Conservation (phyloP, 257 asterid genomes). For the Salvia rosmarinus region DNA sequence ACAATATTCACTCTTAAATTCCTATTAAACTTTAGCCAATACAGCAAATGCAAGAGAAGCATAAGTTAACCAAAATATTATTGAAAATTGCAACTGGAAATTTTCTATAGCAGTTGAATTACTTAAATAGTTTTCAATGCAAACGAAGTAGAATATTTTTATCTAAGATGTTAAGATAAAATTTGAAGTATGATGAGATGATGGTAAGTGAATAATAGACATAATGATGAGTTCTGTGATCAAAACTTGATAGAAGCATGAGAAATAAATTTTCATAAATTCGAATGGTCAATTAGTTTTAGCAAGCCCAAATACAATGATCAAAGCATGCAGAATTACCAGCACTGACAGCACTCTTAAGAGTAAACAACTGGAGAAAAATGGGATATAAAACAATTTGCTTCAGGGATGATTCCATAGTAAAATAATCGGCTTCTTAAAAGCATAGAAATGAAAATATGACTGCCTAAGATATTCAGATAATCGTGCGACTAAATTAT, state of each 20-base stretch:
- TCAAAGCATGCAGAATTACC: neutral
- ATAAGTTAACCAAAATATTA: slow-evolving; percentile 3
- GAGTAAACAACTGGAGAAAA: neutral
- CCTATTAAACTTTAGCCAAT: neutral
- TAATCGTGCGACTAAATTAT: neutral
- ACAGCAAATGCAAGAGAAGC: slow-evolving; percentile 8
- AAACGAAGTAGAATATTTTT: too few species aligned
- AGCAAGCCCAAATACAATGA: neutral
- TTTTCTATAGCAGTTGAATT: too few species aligned
- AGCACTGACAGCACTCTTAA: slow-evolving; percentile 1
- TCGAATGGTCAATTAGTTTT: neutral
- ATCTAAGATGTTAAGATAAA: neutral
- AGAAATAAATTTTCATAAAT: neutral
- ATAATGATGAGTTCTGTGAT: neutral
- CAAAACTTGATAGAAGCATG: neutral
- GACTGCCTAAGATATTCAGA: neutral
- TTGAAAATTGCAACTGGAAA: too few species aligned
- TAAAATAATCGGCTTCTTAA: neutral
- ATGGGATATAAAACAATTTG: neutral
- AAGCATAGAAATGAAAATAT: neutral
- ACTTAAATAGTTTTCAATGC: too few species aligned
- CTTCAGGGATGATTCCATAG: neutral
- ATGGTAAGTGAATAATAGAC: neutral
- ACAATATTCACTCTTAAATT: neutral
- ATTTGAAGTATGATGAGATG: neutral